phyloP scores from a whole-genome alignment of 805 yeast genomes.

The Babjeviella inositovora region DNA sequence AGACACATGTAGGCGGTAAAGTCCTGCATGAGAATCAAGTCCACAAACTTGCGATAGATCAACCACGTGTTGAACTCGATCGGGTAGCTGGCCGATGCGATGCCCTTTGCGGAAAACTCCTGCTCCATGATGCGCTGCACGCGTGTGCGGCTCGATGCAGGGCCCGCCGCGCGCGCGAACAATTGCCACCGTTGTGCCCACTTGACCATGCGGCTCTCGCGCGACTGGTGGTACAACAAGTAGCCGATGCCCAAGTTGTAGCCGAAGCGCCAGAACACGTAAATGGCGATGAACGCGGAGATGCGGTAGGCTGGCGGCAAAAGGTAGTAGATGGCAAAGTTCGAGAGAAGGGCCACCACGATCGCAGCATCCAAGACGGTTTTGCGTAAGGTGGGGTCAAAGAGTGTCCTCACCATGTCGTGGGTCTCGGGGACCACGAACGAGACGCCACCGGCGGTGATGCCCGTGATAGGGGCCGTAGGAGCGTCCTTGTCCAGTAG shows the following conservation, averaged over 20 bases:
- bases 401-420: constrained; percentile 70
- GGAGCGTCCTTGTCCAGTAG: too few relatives aligned
- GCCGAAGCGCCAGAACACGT: constrained; percentile 58
- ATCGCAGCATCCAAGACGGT: constrained; percentile 51
- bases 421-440: constrained; percentile 48
- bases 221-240: constrained; percentile 50
- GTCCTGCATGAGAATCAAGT: constrained; percentile 73
- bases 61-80: constrained; percentile 76
- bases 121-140: constrained; percentile 13
- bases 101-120: background rate
- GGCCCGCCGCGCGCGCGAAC: constrained; percentile 12
- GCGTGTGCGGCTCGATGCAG: constrained; percentile 22
- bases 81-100: constrained; percentile 23
- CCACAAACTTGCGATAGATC: constrained; percentile 63
- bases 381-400: constrained; percentile 62
- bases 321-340: constrained; percentile 13
- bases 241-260: constrained; percentile 75
- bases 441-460: constrained; percentile 24
- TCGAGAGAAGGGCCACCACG: constrained; percentile 21
- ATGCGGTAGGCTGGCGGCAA: constrained; percentile 9
- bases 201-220: constrained; percentile 31
- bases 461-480: too few relatives aligned
- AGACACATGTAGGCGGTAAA: constrained; percentile 59
- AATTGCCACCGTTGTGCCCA: constrained; percentile 28
- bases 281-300: constrained; percentile 31